phyloP scores from a whole-genome alignment of 2,329 filamentous ascomycete species.

The Fusarium luffae region DNA sequence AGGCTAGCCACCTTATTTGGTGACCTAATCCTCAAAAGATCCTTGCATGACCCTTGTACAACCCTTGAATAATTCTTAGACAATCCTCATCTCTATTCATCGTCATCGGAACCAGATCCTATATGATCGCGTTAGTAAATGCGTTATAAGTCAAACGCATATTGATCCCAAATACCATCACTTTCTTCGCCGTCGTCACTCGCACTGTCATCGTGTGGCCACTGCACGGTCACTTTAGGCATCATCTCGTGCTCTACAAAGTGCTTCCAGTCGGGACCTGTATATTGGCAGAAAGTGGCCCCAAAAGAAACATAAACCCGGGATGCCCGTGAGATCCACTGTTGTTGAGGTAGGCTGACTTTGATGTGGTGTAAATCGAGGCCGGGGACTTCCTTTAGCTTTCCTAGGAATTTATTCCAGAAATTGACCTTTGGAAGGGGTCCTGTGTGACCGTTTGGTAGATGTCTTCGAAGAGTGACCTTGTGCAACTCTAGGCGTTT shows the following conservation, averaged over 20 bases:
- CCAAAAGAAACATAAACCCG: conserved; percentile 28
- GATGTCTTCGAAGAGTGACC: conserved; percentile 46
- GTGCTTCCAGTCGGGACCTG: conserved; percentile 51
- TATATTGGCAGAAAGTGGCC: conserved; percentile 41
- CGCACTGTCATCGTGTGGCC: conserved; percentile 22
- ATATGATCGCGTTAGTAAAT: conserved; percentile 29
- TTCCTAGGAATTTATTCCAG: conserved; percentile 55
- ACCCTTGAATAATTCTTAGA: background rate
- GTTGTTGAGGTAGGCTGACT: conserved; percentile 47
- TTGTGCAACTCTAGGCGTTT: conserved; percentile 59
- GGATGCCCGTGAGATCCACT: conserved; percentile 29
- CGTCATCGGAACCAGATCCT: conserved; percentile 22
- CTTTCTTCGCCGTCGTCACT: conserved; percentile 32
- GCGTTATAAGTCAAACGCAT: conserved; percentile 42
- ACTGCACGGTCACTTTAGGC: conserved; percentile 29
- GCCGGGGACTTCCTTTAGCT: conserved; percentile 46
- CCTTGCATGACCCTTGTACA: too few species aligned
- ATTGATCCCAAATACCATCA: conserved; percentile 47
- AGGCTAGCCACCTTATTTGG: background rate
- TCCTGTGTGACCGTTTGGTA: conserved; percentile 12
- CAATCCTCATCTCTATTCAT: background rate
- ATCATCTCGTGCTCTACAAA: conserved; percentile 48
- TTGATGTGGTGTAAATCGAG: conserved; percentile 51
- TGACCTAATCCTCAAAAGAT: background rate
- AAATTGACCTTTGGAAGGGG: conserved; percentile 44